phyloP scores from a whole-genome alignment of 148 eudicot species.

The Chenopodium formosanum region DNA sequence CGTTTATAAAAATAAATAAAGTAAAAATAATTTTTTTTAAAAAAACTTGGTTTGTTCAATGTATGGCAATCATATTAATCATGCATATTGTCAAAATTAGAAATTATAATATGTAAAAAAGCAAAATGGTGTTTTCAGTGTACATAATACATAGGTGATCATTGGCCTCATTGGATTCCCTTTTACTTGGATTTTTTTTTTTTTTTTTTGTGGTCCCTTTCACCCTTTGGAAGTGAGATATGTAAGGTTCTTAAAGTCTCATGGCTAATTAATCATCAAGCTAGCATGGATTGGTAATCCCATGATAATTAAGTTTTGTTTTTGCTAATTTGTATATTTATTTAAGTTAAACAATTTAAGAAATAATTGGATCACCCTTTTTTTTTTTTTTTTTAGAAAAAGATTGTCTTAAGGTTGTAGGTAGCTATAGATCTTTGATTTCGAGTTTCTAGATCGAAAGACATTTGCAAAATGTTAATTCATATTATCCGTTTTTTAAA shows the following conservation, averaged over 20 bases:
- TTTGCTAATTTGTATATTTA: neutral
- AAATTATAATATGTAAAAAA: constrained; percentile 29
- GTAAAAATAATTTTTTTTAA: too few relatives aligned
- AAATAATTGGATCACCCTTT: neutral
- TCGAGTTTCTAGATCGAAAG: too few relatives aligned
- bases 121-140: constrained; percentile 15
- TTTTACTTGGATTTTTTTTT: constrained; percentile 15
- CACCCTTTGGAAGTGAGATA: neutral
- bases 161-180: constrained; percentile 33
- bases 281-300: neutral
- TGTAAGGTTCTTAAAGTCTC: constrained; percentile 10
- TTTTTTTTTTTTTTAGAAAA: neutral
- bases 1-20: too few relatives aligned
- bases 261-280: neutral
- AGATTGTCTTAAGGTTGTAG: too few relatives aligned
- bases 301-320: neutral
- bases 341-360: neutral
- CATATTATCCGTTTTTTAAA: too few relatives aligned
- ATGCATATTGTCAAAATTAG: constrained; percentile 28
- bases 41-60: constrained; percentile 16
- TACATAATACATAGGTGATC: constrained; percentile 10
- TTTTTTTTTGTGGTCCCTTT: constrained; percentile 22
- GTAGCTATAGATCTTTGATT: too few relatives aligned
- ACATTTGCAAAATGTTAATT: too few relatives aligned
- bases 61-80: constrained; percentile 25